Evolutionary conservation across 768 basidiomycete genomes (phyloP).

Genomic region (Mrakia blollopis): DNA sequence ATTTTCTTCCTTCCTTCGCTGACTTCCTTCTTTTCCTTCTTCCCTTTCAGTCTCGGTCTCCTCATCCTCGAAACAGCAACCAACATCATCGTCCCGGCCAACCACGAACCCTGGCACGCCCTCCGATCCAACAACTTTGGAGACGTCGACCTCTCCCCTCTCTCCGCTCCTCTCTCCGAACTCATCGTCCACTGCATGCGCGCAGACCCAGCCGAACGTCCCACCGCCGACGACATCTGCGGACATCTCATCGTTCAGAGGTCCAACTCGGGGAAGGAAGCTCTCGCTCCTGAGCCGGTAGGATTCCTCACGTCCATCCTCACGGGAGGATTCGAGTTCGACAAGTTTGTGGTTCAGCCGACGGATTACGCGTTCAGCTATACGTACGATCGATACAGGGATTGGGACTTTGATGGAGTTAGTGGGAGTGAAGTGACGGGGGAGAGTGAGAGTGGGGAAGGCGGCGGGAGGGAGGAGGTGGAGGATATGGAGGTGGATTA

Average conservation of each 20-base stretch:
- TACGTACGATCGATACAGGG: conserved; percentile 12
- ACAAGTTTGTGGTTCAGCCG: not conserved
- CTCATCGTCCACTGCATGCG: conserved; percentile 75
- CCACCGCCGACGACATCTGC: conserved; percentile 56
- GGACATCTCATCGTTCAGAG: conserved; percentile 61
- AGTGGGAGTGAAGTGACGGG: not conserved
- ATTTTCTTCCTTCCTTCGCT: conserved; percentile 8
- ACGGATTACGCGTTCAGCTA: conserved; percentile 4
- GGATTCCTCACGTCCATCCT: conserved; percentile 63
- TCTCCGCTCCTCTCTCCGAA: conserved; percentile 60
- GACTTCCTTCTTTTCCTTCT: conserved; percentile 38
- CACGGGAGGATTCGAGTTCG: conserved; percentile 41
- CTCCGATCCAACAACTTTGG: conserved; percentile 85
- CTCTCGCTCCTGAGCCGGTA: conserved; percentile 56
- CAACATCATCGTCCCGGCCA: conserved; percentile 91
- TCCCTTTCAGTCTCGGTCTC: conserved; percentile 72
- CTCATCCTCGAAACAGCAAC: conserved; percentile 90
- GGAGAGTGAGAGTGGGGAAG: not conserved
- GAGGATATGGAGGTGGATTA: conserved; percentile 25
- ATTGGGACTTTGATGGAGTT: not conserved
- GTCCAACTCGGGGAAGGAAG: conserved; percentile 38
- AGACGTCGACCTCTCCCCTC: conserved; percentile 59
- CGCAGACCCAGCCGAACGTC: conserved; percentile 59
- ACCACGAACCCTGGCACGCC: conserved; percentile 87
- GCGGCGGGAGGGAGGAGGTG: not conserved